A percentile compares a stretch with the other conserved stretches of the same genome.
Evolutionary conservation across 371 early-diverging fungal genomes (phyloP).

Genomic region (Saksenaea oblongispora): DNA sequence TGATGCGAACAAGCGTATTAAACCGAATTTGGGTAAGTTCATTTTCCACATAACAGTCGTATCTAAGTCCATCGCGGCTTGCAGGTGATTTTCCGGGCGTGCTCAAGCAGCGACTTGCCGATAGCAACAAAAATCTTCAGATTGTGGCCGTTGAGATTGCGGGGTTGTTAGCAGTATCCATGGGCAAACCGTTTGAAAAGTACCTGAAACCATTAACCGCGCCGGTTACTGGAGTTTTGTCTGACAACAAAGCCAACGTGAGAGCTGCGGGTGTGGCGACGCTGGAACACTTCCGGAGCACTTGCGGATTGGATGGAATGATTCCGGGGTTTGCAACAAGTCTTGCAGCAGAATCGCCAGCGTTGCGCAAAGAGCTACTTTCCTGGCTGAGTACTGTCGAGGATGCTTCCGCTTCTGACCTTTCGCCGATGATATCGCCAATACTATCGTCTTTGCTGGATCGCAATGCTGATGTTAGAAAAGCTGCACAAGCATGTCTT

Average conservation of each 20-base stretch:
- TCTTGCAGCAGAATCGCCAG: conserved; percentile 74
- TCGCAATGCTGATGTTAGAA: conserved; percentile 87
- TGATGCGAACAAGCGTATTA: conserved; percentile 80
- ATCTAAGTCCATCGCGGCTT: conserved; percentile 5
- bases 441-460: conserved; percentile 85
- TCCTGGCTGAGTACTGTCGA: conserved; percentile 67
- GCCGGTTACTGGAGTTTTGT: conserved; percentile 69
- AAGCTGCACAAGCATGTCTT: conserved; percentile 75
- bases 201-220: conserved; percentile 61
- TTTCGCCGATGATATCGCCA: conserved; percentile 66
- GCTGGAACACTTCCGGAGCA: conserved; percentile 68
- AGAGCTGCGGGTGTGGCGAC: conserved; percentile 76
- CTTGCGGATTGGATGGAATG: conserved; percentile 70
- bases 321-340: conserved; percentile 64
- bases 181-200: conserved; percentile 86
- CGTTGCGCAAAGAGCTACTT: conserved; percentile 85
- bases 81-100: conserved; percentile 76
- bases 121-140: conserved; percentile 89
- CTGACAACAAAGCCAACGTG: conserved; percentile 89
- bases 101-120: conserved; percentile 80
- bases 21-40: conserved; percentile 67
- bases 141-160: conserved; percentile 74
- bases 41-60: background rate
- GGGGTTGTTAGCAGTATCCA: conserved; percentile 71
- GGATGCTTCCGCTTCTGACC: conserved; percentile 50